phyloP scores from a whole-genome alignment of 352 stramenopile genomes.

The Globisporangium rhizosaccharum region DNA sequence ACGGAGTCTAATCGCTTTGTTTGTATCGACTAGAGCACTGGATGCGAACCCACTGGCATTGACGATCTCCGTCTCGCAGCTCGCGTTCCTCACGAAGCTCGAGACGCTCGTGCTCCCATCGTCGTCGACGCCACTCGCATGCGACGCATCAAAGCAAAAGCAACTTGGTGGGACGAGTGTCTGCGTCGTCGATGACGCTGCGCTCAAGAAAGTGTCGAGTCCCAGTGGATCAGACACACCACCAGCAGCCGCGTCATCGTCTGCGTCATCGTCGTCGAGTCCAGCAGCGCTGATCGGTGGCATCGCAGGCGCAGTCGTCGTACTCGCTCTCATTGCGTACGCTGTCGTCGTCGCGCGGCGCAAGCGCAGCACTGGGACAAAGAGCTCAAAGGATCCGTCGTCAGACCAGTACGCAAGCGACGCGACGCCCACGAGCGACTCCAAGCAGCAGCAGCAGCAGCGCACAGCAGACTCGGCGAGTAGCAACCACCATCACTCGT shows the following conservation, averaged over 20 bases:
- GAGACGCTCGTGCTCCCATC: conserved; percentile 32
- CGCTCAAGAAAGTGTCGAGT: conserved; percentile 15
- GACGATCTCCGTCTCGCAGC: conserved; percentile 6
- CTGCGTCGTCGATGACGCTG: conserved; percentile 22
- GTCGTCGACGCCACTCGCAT: conserved; percentile 17
- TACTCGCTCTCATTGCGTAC: conserved; percentile 5
- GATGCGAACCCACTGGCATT: conserved; percentile 5
- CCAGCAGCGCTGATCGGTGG: conserved; percentile 16
- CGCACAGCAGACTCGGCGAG: too few species aligned
- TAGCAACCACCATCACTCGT: background rate
- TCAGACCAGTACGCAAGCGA: background rate
- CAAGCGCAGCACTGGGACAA: background rate
- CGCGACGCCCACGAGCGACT: background rate
- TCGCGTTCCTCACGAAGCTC: conserved; percentile 24
- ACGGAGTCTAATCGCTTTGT: background rate
- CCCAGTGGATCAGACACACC: conserved; percentile 7
- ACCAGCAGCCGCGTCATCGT: background rate
- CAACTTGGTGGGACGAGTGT: conserved; percentile 24
- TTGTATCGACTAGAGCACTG: conserved; percentile 2
- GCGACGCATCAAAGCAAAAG: conserved; percentile 19
- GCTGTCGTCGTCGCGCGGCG: conserved; percentile 2
- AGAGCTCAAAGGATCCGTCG: background rate
- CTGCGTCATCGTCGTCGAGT: conserved; percentile 17
- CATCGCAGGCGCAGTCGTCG: conserved; percentile 7
- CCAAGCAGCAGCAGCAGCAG: too few species aligned